A percentile compares a stretch with the other conserved stretches of the same genome.
phyloP scores from a whole-genome alignment of 2,329 filamentous ascomycete species.

The Blastomyces silverae region DNA sequence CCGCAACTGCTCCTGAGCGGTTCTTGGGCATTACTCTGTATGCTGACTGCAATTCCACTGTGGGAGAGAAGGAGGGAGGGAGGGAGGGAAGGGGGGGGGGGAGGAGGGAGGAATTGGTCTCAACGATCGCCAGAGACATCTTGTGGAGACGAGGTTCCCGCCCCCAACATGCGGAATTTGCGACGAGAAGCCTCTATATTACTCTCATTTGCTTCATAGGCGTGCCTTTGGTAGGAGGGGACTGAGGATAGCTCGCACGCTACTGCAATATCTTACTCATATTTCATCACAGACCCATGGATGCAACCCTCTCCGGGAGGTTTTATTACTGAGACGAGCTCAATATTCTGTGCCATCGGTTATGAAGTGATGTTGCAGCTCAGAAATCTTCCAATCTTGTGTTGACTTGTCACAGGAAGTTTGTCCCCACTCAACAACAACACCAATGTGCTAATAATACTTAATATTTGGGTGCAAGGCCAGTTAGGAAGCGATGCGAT shows the following conservation, averaged over 20 bases:
- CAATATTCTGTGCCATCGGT: neutral
- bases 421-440: neutral
- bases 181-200: neutral
- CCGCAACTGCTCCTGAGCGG: neutral
- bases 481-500: neutral
- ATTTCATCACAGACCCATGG: neutral
- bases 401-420: neutral
- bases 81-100: no score
- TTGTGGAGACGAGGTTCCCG: neutral
- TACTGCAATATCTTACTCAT: slow-evolving; percentile 1
- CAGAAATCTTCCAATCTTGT: neutral
- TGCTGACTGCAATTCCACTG: neutral
- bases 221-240: neutral
- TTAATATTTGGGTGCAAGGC: neutral
- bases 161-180: neutral
- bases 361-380: neutral
- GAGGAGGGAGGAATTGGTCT: neutral
- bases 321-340: neutral
- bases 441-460: neutral
- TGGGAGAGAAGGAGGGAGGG: neutral
- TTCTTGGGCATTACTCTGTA: neutral
- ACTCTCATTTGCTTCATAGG: neutral
- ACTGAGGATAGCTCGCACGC: neutral
- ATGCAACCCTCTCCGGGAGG: neutral
- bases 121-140: neutral